A percentile compares a stretch with the other conserved stretches of the same genome.
Conservation (phyloP, 441 rosid species). For the Macaranga tanarius region DNA sequence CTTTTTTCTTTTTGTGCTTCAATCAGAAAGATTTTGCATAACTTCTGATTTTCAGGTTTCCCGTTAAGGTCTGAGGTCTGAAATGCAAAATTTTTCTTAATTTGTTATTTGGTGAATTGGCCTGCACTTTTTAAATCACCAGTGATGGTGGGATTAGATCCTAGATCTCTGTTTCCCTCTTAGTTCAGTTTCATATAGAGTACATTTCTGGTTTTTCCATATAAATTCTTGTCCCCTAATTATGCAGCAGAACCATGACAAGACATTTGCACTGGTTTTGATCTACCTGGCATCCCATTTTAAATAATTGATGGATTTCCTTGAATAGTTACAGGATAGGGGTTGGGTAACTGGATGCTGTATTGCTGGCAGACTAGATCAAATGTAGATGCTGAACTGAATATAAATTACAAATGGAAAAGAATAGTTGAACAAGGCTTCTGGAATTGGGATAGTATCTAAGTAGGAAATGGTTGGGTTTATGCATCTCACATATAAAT, state of each 20-base stretch:
- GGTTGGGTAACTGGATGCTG: background rate
- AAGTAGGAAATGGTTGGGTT: no score
- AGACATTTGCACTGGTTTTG: no score
- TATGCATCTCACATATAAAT: no score
- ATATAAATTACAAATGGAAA: no score
- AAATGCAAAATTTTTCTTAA: background rate
- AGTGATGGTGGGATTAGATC: background rate
- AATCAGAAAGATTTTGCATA: background rate
- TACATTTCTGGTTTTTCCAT: no score
- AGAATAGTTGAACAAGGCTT: background rate
- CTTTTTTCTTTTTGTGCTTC: conserved; percentile 9
- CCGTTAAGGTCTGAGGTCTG: background rate
- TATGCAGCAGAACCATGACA: no score
- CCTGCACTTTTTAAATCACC: background rate
- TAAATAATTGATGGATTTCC: background rate
- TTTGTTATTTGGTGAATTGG: background rate
- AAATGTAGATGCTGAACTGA: background rate
- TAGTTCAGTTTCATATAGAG: no score
- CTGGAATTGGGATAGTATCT: background rate
- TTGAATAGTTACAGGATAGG: background rate
- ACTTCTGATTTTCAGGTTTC: background rate
- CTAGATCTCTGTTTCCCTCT: background rate
- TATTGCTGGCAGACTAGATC: background rate
- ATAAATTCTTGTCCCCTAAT: no score
- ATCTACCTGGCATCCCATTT: background rate